These are phyloP conservation scores for Chrysochromulina parva DNA, from an alignment of 78 protist genomes.

Conservation along the genomic window DNA sequence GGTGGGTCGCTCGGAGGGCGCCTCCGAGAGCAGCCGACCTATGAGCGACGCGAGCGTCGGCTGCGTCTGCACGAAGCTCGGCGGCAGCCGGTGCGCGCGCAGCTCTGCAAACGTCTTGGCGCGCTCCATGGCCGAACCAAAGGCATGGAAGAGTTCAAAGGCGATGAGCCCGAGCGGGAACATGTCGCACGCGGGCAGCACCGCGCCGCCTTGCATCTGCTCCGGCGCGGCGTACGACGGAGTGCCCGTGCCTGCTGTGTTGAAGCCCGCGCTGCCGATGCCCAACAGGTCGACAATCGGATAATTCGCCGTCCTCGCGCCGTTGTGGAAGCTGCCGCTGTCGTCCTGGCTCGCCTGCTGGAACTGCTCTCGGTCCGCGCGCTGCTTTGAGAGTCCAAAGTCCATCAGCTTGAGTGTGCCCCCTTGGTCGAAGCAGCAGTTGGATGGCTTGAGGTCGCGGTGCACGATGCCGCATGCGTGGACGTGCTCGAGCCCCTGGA, in stretches of 20 bases:
- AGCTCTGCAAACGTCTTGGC: background rate
- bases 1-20: background rate
- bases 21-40: background rate
- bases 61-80: background rate
- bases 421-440: background rate
- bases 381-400: background rate
- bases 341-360: too few relatives aligned
- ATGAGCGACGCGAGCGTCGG: background rate
- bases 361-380: background rate
- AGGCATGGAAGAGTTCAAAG: background rate
- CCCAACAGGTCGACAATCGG: too few relatives aligned
- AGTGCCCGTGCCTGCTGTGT: background rate
- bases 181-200: background rate
- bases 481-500: background rate
- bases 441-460: constrained; percentile 12
- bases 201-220: background rate
- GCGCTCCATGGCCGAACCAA: constrained; percentile 5
- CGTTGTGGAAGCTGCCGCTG: too few relatives aligned
- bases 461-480: constrained; percentile 18
- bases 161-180: background rate
- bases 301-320: too few relatives aligned
- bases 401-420: background rate
- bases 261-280: too few relatives aligned
- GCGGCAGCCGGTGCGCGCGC: background rate
- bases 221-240: background rate